Evolutionary conservation across 2,329 filamentous ascomycete genomes (phyloP).

Genomic region (Fusarium virguliforme): DNA sequence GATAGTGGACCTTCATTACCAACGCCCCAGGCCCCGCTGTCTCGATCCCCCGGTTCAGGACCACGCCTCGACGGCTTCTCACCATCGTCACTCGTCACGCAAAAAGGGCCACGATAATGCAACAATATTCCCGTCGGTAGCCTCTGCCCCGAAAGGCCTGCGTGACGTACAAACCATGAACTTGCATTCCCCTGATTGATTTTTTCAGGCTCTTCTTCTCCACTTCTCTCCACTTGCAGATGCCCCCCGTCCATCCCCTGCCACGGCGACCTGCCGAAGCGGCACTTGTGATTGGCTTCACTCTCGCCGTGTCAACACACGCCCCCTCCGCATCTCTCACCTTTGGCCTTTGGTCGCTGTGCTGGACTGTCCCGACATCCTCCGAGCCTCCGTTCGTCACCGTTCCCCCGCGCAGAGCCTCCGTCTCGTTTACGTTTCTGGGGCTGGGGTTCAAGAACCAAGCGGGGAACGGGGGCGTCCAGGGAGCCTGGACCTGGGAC

Average conservation of each 20-base stretch:
- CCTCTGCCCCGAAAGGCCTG: slow-evolving; percentile 38
- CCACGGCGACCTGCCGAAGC: slow-evolving; percentile 4
- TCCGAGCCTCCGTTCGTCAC: slow-evolving; percentile 45
- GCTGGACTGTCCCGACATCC: slow-evolving; percentile 41
- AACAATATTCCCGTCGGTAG: slow-evolving; percentile 41
- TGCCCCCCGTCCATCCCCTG: slow-evolving; percentile 10
- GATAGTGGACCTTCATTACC: slow-evolving; percentile 15
- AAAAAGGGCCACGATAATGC: slow-evolving; percentile 48
- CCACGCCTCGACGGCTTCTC: slow-evolving; percentile 25
- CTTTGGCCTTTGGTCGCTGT: slow-evolving; percentile 29
- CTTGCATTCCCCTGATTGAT: slow-evolving; percentile 32
- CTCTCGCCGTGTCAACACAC: slow-evolving; percentile 33
- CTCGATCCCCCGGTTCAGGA: slow-evolving; percentile 12
- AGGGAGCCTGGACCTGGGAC: slow-evolving; percentile 29
- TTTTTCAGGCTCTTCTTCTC: slow-evolving; percentile 13
- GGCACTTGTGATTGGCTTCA: slow-evolving; percentile 33
- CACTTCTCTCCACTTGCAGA: slow-evolving; percentile 32
- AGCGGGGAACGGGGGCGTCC: slow-evolving; percentile 39
- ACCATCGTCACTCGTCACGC: slow-evolving; percentile 30
- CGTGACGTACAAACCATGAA: slow-evolving; percentile 43
- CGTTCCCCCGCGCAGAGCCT: slow-evolving; percentile 45
- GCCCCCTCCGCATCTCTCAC: slow-evolving; percentile 32
- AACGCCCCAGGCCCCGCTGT: slow-evolving; percentile 23
- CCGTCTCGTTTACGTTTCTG: slow-evolving; percentile 50
- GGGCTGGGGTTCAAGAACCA: slow-evolving; percentile 43